phyloP scores from a whole-genome alignment of 169 alveolate genomes.

The Eimeria necatrix region DNA sequence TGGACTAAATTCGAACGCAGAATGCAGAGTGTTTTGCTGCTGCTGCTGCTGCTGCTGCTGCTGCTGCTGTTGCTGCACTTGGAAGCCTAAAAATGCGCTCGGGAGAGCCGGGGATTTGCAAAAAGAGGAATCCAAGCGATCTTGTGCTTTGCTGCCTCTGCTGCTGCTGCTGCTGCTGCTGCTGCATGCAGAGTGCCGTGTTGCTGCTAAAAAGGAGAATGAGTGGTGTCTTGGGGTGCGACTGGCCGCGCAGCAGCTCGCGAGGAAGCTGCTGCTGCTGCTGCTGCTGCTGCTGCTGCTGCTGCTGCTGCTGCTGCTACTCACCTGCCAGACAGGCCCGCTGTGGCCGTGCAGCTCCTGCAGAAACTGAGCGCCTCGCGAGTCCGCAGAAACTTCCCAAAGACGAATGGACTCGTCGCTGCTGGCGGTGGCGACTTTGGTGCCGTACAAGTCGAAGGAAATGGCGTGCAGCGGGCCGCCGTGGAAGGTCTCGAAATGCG shows the following conservation, averaged over 20 bases:
- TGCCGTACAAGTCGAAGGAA: slow-evolving; percentile 93
- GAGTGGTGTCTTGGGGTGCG: too few relatives aligned
- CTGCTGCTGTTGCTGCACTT: too few relatives aligned
- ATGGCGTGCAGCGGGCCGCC: slow-evolving; percentile 90
- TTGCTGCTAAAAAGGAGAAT: too few relatives aligned
- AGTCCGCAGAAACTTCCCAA: slow-evolving; percentile 82
- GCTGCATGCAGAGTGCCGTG: too few relatives aligned
- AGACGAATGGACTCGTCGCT: slow-evolving; percentile 90
- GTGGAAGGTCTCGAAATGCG: slow-evolving; percentile 87
- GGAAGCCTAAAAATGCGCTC: too few relatives aligned
- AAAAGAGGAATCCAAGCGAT: background rate
- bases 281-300: background rate
- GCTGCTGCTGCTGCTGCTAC: background rate
- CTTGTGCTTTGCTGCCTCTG: too few relatives aligned
- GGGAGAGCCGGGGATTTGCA: too few relatives aligned
- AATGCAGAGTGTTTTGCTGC: too few relatives aligned
- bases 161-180: too few relatives aligned
- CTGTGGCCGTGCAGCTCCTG: slow-evolving; percentile 87
- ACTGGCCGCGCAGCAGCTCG: too few relatives aligned
- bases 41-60: too few relatives aligned
- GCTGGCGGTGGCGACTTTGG: slow-evolving; percentile 92
- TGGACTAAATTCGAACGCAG: too few relatives aligned
- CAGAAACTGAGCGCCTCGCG: slow-evolving; percentile 58
- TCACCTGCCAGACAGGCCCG: slow-evolving; percentile 93
- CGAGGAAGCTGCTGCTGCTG: background rate